phyloP scores from a whole-genome alignment of 2,329 filamentous ascomycete species.

The Rutstroemia sp. region DNA sequence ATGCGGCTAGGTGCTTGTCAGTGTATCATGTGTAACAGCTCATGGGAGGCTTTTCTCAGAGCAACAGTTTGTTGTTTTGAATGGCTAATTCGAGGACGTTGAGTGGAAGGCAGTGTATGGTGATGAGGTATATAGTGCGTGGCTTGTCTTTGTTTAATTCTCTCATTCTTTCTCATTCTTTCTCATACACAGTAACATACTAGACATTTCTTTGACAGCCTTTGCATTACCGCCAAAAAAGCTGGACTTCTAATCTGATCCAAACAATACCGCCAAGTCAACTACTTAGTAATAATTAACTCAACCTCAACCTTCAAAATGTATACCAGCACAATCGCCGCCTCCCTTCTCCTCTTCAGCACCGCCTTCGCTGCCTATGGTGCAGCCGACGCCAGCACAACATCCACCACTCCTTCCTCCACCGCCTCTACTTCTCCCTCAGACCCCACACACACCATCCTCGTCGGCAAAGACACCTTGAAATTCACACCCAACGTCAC shows the following conservation, averaged over 20 bases:
- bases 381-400: conserved; percentile 6
- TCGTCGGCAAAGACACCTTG: conserved; percentile 30
- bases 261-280: neutral
- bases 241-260: neutral
- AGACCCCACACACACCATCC: conserved; percentile 26
- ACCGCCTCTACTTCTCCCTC: conserved; percentile 2
- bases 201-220: too few species aligned
- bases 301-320: conserved; percentile 15
- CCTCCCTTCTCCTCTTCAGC: conserved; percentile 17
- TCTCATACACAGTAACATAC: neutral
- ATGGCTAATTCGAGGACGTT: too few species aligned
- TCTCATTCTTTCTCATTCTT: neutral
- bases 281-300: neutral
- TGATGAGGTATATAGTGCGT: too few species aligned
- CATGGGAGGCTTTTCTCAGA: neutral
- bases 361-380: conserved; percentile 16
- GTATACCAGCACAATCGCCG: conserved; percentile 22
- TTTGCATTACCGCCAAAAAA: neutral
- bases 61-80: too few species aligned
- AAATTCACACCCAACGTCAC: conserved; percentile 44
- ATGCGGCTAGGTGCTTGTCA: neutral
- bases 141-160: neutral
- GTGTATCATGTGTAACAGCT: too few species aligned
- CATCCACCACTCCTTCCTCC: conserved; percentile 7
- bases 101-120: too few species aligned